Percentiles rank a stretch among this genome's conserved stretches.
Conservation (phyloP, 202 grass and related monocot species). For the Zizania palustris region DNA sequence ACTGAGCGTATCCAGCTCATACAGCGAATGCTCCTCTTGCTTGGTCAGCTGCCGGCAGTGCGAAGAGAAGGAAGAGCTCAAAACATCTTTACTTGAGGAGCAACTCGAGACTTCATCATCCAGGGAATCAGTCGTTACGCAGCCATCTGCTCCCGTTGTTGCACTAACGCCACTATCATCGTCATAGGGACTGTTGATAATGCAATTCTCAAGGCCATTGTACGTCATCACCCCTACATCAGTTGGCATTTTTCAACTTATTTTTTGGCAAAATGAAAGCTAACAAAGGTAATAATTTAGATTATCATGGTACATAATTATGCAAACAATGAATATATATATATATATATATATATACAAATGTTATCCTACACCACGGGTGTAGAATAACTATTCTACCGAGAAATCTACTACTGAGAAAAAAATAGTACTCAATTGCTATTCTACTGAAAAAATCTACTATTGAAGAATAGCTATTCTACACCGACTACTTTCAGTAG, state of each 20-base stretch:
- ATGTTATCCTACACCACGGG: no score
- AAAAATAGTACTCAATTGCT: no score
- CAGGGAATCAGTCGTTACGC: constrained; percentile 65
- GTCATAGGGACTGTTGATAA: constrained; percentile 77
- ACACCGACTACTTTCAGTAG: no score
- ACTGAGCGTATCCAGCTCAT: constrained; percentile 56
- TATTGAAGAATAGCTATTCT: no score
- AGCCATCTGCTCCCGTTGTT: constrained; percentile 64
- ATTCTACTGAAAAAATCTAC: no score
- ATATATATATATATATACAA: no score
- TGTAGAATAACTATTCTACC: no score
- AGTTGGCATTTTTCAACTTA: not conserved
- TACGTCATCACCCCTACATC: constrained; percentile 84
- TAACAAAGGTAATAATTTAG: not conserved
- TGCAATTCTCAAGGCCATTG: constrained; percentile 80
- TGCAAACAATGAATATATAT: not conserved
- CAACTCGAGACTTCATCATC: constrained; percentile 93
- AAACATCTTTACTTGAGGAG: constrained; percentile 82
- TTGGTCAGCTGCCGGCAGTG: constrained; percentile 56
- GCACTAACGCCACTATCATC: constrained; percentile 69
- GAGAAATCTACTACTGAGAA: no score
- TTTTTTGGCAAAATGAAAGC: not conserved
- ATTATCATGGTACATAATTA: not conserved
- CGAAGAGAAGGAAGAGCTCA: constrained; percentile 70
- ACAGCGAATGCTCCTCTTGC: constrained; percentile 64